phyloP scores from a whole-genome alignment of 352 stramenopile species.

The Plasmopara halstedii region DNA sequence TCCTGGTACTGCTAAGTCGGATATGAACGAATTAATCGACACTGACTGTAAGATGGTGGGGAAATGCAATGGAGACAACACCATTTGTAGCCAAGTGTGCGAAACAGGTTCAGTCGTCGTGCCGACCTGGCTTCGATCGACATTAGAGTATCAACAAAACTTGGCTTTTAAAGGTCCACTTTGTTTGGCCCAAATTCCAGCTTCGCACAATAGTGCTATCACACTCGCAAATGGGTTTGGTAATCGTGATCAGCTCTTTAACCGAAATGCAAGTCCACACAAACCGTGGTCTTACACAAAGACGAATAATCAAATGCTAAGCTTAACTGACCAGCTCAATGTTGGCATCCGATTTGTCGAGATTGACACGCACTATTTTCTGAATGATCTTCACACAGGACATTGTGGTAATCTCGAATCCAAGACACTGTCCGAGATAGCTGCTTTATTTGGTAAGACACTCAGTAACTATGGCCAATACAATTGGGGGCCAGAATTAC shows the following conservation, averaged over 20 bases:
- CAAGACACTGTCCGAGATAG: conserved; percentile 22
- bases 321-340: conserved; percentile 53
- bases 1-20: conserved; percentile 26
- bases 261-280: conserved; percentile 28
- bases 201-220: conserved; percentile 67
- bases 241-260: conserved; percentile 60
- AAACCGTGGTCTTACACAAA: conserved; percentile 52
- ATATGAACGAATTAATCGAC: conserved; percentile 36
- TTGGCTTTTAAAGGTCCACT: conserved; percentile 34
- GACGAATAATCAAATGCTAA: conserved; percentile 64
- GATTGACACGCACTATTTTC: conserved; percentile 13
- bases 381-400: conserved; percentile 44
- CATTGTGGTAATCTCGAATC: conserved; percentile 47
- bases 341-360: conserved; percentile 37
- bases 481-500: conserved; percentile 35
- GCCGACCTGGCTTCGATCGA: conserved; percentile 31
- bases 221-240: conserved; percentile 52
- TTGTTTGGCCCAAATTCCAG: conserved; percentile 44
- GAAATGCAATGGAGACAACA: conserved; percentile 35
- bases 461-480: conserved; percentile 36
- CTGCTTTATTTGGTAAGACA: conserved; percentile 27
- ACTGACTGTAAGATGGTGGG: conserved; percentile 30
- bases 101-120: conserved; percentile 29
- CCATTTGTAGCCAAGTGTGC: conserved; percentile 41
- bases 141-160: conserved; percentile 44